phyloP scores from a whole-genome alignment of 805 yeast species.

The Metschnikowia continentalis region DNA sequence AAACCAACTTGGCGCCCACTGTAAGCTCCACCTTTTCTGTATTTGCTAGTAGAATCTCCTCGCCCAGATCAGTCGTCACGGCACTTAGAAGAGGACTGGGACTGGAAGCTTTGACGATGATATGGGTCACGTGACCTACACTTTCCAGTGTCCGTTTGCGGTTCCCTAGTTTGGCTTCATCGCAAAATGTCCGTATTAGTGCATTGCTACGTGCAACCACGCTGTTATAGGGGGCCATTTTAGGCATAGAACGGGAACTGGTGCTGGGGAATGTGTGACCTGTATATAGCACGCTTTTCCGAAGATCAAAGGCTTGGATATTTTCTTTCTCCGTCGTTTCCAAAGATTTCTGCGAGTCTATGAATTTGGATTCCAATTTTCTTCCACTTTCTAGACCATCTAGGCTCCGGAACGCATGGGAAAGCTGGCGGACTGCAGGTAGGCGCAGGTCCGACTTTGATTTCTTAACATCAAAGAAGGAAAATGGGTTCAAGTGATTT shows the following conservation, averaged over 20 bases:
- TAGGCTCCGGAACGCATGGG: background rate
- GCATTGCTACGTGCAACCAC: constrained; percentile 9
- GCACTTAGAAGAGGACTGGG: constrained; percentile 6
- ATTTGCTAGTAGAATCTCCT: constrained; percentile 7
- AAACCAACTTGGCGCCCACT: constrained; percentile 3
- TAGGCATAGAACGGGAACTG: background rate
- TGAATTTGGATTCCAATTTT: too few relatives aligned
- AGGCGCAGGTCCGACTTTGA: background rate
- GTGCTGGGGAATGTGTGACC: background rate
- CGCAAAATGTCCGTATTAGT: constrained; percentile 3
- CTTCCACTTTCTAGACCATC: too few relatives aligned
- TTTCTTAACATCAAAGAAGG: background rate
- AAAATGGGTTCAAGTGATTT: background rate
- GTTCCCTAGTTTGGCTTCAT: background rate
- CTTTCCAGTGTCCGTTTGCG: background rate
- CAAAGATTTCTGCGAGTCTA: background rate
- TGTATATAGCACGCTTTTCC: background rate
- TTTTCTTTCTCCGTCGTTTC: too few relatives aligned
- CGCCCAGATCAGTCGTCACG: constrained; percentile 3
- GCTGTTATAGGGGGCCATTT: constrained; percentile 4
- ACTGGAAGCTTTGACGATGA: background rate
- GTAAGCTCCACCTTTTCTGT: background rate
- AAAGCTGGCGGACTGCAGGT: constrained; percentile 1
- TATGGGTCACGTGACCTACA: background rate
- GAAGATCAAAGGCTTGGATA: background rate